phyloP scores from a whole-genome alignment of 1,284 basidiomycete genomes.

The Cutaneotrichosporon dermatis region DNA sequence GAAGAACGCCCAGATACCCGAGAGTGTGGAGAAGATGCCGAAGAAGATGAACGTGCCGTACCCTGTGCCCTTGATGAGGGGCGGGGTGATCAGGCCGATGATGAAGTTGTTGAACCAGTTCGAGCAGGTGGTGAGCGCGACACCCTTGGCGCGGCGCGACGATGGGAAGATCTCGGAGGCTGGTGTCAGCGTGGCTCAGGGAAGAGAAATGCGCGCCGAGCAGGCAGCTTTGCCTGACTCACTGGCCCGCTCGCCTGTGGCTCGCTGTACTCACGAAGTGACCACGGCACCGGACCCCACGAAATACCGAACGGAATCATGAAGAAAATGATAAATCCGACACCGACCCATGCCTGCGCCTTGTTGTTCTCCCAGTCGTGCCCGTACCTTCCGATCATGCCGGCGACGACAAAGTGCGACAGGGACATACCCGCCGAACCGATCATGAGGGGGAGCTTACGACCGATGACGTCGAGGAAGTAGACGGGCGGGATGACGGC shows the following conservation, averaged over 20 bases:
- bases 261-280: slow-evolving; percentile 36
- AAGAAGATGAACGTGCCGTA: slow-evolving; percentile 35
- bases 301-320: slow-evolving; percentile 19
- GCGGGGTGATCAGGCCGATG: slow-evolving; percentile 53
- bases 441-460: slow-evolving; percentile 33
- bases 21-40: slow-evolving; percentile 19
- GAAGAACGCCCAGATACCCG: slow-evolving; percentile 22
- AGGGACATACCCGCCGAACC: slow-evolving; percentile 19
- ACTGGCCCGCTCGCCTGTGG: no score
- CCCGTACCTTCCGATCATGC: slow-evolving; percentile 19
- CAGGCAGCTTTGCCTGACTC: no score
- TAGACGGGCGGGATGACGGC: slow-evolving; percentile 38
- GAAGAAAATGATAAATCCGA: slow-evolving; percentile 28
- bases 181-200: no score
- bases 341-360: slow-evolving; percentile 25
- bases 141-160: slow-evolving; percentile 36
- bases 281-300: slow-evolving; percentile 31
- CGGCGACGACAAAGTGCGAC: slow-evolving; percentile 28
- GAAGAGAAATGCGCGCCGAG: no score
- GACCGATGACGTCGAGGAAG: slow-evolving; percentile 45
- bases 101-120: slow-evolving; percentile 70
- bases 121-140: slow-evolving; percentile 30
- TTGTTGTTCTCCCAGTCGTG: slow-evolving; percentile 23
- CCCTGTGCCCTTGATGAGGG: slow-evolving; percentile 19
- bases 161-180: slow-evolving; percentile 1